These are phyloP conservation scores for Aleurites moluccanus DNA, from an alignment of 441 rosid species.

Conservation along the genomic window DNA sequence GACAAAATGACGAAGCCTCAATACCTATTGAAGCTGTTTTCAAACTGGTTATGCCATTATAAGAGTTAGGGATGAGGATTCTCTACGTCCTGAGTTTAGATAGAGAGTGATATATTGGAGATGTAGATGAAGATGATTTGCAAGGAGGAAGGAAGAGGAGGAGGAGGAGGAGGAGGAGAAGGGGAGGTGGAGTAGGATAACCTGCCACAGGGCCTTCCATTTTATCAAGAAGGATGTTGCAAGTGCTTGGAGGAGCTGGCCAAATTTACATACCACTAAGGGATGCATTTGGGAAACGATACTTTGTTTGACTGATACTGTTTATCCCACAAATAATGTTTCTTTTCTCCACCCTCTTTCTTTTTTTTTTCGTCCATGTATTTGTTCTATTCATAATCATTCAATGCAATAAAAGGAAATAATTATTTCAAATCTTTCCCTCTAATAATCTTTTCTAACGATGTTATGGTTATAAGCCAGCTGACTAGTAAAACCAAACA, in stretches of 20 bases:
- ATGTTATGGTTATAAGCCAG: too few relatives aligned
- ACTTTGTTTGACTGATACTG: background rate
- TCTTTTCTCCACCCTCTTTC: background rate
- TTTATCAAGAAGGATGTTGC: background rate
- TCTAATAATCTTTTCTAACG: background rate
- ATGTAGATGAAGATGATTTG: background rate
- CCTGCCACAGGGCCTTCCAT: background rate
- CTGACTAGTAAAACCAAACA: too few relatives aligned
- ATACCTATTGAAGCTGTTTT: slow-evolving; percentile 8
- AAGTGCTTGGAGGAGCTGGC: slow-evolving; percentile 9
- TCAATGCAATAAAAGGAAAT: slow-evolving; percentile 20
- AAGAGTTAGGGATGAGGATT: slow-evolving; percentile 30
- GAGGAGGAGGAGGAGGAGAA: background rate
- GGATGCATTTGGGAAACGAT: slow-evolving; percentile 17
- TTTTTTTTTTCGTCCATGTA: background rate
- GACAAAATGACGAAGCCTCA: slow-evolving; percentile 6
- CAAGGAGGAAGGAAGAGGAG: too few relatives aligned
- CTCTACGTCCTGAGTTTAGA: slow-evolving; percentile 33
- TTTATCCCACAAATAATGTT: slow-evolving; percentile 7
- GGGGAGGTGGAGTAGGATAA: background rate
- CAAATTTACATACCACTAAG: background rate
- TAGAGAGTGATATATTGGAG: background rate
- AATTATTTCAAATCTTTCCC: background rate
- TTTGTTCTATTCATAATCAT: slow-evolving; percentile 12
- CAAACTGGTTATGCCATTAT: slow-evolving; percentile 18